These are phyloP conservation scores for Kwoniella mangroviensis DNA, from an alignment of 768 basidiomycete species.

Conservation along the genomic window DNA sequence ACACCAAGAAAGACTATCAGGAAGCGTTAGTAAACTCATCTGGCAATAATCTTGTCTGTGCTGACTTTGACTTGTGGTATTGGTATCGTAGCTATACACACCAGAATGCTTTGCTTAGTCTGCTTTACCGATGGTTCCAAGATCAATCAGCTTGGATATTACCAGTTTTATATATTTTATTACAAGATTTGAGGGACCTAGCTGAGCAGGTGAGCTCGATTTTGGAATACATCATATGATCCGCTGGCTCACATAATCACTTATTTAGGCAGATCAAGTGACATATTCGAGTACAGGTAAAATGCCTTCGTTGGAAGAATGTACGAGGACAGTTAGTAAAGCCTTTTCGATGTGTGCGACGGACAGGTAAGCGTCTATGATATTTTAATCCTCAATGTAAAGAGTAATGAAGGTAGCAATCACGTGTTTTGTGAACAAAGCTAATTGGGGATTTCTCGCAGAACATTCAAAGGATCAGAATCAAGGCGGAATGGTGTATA, in stretches of 20 bases:
- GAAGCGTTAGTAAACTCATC: too few relatives aligned
- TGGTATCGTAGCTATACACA: constrained; percentile 54
- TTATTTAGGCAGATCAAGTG: constrained; percentile 56
- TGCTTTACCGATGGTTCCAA: constrained; percentile 78
- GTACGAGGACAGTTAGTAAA: constrained; percentile 82
- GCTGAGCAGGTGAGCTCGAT: constrained; percentile 73
- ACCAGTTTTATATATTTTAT: constrained; percentile 76
- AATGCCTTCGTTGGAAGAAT: constrained; percentile 76
- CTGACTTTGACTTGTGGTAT: too few relatives aligned
- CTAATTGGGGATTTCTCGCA: constrained; percentile 40
- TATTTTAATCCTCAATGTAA: too few relatives aligned
- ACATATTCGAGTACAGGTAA: constrained; percentile 62
- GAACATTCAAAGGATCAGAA: constrained; percentile 59
- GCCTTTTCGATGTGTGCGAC: constrained; percentile 88
- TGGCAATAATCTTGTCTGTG: too few relatives aligned
- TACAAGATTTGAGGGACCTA: constrained; percentile 80
- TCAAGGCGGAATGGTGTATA: constrained; percentile 92
- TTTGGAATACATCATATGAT: background rate
- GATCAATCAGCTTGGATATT: constrained; percentile 85
- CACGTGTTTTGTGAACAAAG: too few relatives aligned
- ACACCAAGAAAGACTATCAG: constrained; percentile 32
- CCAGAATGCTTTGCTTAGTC: constrained; percentile 59
- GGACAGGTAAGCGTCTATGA: too few relatives aligned
- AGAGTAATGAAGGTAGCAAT: too few relatives aligned
- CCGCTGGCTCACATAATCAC: background rate